Evolutionary conservation across 306 rosid genomes (phyloP), one percentile per base, ranked within the genome.

Genomic region (Prunus campanulata): DNA sequence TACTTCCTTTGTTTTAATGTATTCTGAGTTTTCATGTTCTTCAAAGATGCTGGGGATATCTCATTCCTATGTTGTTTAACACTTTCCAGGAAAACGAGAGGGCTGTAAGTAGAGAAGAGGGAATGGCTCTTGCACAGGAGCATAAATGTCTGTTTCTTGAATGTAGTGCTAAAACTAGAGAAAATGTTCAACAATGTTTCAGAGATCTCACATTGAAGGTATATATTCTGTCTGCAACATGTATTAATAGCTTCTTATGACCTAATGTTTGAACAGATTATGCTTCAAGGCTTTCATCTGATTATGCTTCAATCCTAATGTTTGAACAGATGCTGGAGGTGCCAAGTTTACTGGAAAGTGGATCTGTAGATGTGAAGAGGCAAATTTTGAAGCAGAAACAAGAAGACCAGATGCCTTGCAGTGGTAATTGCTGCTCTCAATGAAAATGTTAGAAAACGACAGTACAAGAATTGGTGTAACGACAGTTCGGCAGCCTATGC

Each of bases 141-240:
- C 97, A 90, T 48, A 77, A 78, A 70, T 86, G 85, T 79, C 83
- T 89, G 85, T 92, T 92, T 80, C 79, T 92, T 47, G 97, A 92
- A 84, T 88, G 92, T 75, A 92, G 97, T 55, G 96, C 97, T 15
- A 92, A 90, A 90, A 90, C 90, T 25, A 74, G 78, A 77, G 93
- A 90, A 87, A 92, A 92, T 82, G 97, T 92, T 82, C 93, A 86
- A 46, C 87, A 86, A 70, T 92, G 96, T 90, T 92, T 88, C 24
- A 82, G 77, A 78, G 93, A 87, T 80, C 91, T 92, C 57, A 72
- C 87, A 55, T 63, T 86, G 39, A 92, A 92, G 97, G 96, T 92
- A 85, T 42, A 13, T 19, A 10, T 4, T 54, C 57, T 68, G 7
- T 70, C 57, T 39, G 44, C 44, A 39, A 39, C 44, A 39, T 6